Evolutionary conservation across 139 green algal genomes (phyloP), one percentile per base, ranked within the genome.

Genomic region (Yamagishiella unicocca): DNA sequence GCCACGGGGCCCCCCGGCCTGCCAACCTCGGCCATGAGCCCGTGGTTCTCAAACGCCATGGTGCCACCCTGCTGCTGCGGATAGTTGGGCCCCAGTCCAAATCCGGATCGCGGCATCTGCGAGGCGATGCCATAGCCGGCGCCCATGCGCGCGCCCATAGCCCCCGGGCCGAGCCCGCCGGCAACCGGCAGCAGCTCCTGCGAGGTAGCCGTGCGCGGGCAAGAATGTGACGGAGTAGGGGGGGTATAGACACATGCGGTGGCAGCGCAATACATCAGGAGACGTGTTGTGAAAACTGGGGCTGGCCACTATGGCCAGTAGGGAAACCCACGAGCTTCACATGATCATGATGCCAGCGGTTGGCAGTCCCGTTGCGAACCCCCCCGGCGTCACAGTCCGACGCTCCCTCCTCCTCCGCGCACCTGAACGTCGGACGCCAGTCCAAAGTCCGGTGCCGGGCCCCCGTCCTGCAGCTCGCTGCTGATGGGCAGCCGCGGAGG

Each of bases 401-500:
- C n/a, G n/a, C n/a, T n/a, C n/a, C n/a, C n/a, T n/a, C n/a, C 58
- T 9, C 19, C 58, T 35, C 58, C 9, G 22, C 75, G 3, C 46
- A 83, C 77, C 78, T 85, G 61, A 9, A 86, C 43, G 43, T 58
- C 31, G 1, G 64, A 31, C 17, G 4, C 64, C 22, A 78, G 0
- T 2, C 37, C 31, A 1, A 53, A 77, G 2, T 66, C 62, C 9
- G 62, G 62, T 10, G 31, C 2, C 0, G 62, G 43, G 6, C 80
- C 80, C 7, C 64, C 61, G 31, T 86, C 80, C 37, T 58, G 35
- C 40, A 67, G 66, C 46, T 87, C 82, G 38, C 67, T 80, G 66
- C 82, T 87, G 68, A 87, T 87, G 2, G 82, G 82, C 67, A 87
- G 46, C 17, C 37, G 46, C 1, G 82, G 82, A 7, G 67, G n/a